Evolutionary conservation across 352 stramenopile species (phyloP), one percentile per base, ranked within the genome.

Genomic region (Phytopythium litorale): DNA sequence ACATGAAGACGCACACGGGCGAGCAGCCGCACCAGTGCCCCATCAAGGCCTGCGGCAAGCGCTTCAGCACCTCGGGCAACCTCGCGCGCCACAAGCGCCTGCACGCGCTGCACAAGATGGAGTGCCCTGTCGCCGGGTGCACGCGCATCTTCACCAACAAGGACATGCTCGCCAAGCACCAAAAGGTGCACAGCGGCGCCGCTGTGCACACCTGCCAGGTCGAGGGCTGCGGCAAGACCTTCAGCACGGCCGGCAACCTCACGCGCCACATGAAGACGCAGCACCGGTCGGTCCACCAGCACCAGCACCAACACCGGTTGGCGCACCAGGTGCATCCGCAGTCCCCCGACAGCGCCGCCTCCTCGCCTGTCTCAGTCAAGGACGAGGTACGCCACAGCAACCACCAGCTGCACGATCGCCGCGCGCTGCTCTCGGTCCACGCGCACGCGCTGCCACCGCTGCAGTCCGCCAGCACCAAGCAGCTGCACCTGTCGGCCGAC

Each of bases 1-100:
- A 92, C 62, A 76, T 88, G 56, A 90, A 90, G 72, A 92, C 81
- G 46, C 83, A 92, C 73, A 91, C 81, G 55, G 83, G 83, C 18
- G 81, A 91, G 67, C 79, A 89, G 61, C 81, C 84, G 5, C 79
- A 90, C 58, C 51, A 72, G 30, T 90, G 82, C 49, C 75, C 80
- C 21, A 74, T 87, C 23, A 61, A 64, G 19, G 66, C 77, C 11
- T 88, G 79, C 62, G 79, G 75, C 45, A 88, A 86, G 60, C 78
- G 76, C 40, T 88, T 88, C 52, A 83, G 73, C 37, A 88, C 79
- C 23, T 82, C 79, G 0, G 79, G 79, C 19, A 88, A 88, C 61
- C 65, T 88, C 46, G 64, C 79, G 46, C 79, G 81, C 51, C 84
- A 91, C 72, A 86, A 87, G 59, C 79, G 79, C 7, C 67, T 89